Evolutionary conservation across 2,329 filamentous ascomycete genomes (phyloP), one percentile per base, ranked within the genome.

Genomic region (Penicillium sp.): DNA sequence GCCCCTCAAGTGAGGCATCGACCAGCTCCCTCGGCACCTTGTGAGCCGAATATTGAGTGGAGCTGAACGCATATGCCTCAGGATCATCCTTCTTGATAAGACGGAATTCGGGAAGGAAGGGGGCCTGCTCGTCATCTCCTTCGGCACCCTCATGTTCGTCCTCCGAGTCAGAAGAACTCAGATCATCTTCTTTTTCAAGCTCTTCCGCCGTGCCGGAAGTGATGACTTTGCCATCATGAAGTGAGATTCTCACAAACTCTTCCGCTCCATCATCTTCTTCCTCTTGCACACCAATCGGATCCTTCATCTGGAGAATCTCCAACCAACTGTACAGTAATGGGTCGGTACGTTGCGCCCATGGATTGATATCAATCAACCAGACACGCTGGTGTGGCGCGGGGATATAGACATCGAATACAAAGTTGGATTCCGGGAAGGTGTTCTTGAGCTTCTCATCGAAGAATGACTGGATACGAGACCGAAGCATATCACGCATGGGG

Each of bases 21-120:
- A 97, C 93, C 2, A 97, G 91, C 67, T 99, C 94, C 73, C 88
- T 92, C 0, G 94, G 94, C 66, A 99, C 78, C 76, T 97, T 99
- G 72, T 97, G 93, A 3, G 94, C 93, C 61, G 92, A 96, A 74
- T 96, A 97, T 69, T 93, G 90, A 1, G 91, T 85, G 5, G 90
- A 89, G 63, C 85, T 87, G 71, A 97, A 95, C 66, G 89, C 89
- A 71, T 91, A 94, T 1, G 93, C 93, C 60, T 93, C 90, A 0
- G 93, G 91, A 64, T 97, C 93, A 62, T 93, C 89, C 71, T 87
- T 87, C 66, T 88, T 86, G 47, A 99, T 85, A 9, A 97, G 81
- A 42, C 93, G 83, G 63, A 99, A 83, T 74, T 97, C 93, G 0
- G 92, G 90, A 6, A 82, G 81, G 69, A 84, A 86, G 8, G 82